Conservation (phyloP, 106 monocot genomes). For the Allium sativum region DNA sequence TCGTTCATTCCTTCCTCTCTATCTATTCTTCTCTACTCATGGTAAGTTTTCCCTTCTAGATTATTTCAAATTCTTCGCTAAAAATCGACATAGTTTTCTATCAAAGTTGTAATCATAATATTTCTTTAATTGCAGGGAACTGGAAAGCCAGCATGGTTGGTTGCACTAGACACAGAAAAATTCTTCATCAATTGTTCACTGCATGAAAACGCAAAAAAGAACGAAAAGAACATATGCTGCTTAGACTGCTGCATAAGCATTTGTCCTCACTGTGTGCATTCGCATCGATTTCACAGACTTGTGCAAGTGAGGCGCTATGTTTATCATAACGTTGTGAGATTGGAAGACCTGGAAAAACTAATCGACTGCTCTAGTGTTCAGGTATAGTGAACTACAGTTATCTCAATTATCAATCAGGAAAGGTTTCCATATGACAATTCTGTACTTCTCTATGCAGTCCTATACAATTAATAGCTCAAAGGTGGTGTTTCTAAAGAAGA, state of each 20-base stretch:
- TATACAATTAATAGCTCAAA: conserved; percentile 93
- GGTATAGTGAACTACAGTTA: conserved; percentile 13
- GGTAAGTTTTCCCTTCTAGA: background rate
- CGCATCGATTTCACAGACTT: conserved; percentile 57
- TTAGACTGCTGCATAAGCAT: conserved; percentile 81
- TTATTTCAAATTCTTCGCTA: background rate
- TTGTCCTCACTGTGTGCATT: conserved; percentile 64
- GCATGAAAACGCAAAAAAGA: conserved; percentile 66
- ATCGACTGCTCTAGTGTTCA: conserved; percentile 90
- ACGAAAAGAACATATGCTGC: conserved; percentile 91
- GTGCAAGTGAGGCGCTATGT: conserved; percentile 82
- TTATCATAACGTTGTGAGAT: conserved; percentile 69
- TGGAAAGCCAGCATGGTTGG: conserved; percentile 74
- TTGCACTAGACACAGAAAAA: conserved; percentile 54
- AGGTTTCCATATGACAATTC: background rate
- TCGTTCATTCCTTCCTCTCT: background rate
- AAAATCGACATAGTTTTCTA: background rate
- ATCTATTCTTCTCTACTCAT: conserved; percentile 6
- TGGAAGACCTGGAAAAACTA: conserved; percentile 86
- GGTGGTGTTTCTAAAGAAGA: conserved; percentile 92
- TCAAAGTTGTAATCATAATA: background rate
- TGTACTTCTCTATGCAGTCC: conserved; percentile 37
- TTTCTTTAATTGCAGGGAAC: conserved; percentile 19
- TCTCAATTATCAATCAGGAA: background rate
- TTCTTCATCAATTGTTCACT: conserved; percentile 61